Base-by-base conservation (phyloP, 768 basidiomycete genomes). In the Coprinopsis cinerea region DNA sequence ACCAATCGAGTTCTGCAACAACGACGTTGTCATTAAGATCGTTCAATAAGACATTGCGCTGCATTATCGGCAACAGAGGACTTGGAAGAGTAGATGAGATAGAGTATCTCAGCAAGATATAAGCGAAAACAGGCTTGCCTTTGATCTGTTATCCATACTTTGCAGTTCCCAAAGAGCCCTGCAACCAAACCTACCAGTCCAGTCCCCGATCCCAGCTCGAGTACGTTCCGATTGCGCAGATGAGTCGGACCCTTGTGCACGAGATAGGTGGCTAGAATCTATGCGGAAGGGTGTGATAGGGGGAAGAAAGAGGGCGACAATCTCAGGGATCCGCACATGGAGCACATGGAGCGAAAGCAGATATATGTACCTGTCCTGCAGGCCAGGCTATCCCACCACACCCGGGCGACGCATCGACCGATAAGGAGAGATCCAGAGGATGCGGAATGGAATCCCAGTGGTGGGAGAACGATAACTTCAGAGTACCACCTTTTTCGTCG, bases 331-430 rank as follows among this genome's bases (percentile, higher is more conserved):
- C 28, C 22, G 17, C 48, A 43, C 30, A 32, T 26, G 34, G 30
- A 51, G 41, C 54, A 34, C 28, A 43, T 49, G 22, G 4, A 17
- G n/a, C n/a, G n/a, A 35, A 34, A 30, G 45, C 36, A 39, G 11
- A 34, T 44, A 28, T 20, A 63, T 69, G 57, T 57, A 92, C 92
- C 78, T 91, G 81, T 56, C 92, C 93, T 6, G 92, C 89, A 3
- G 90, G 90, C 93, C 93, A 95, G 2, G 88, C 83, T 32, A 93
- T 78, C 3, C 93, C 93, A 13, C 93, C 93, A 63, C 93, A 96
- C 1, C 93, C 93, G 15, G 89, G 88, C 36, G 82, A 73, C 6
- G 91, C 82, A 62, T 94, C 90, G 2, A 93, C 77, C 18, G 72
- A 68, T 32, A 94, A 75, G 36, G 65, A 65, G 49, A 83, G 69